Base-by-base conservation (phyloP, 306 rosid genomes). In the Fragaria vesca region DNA sequence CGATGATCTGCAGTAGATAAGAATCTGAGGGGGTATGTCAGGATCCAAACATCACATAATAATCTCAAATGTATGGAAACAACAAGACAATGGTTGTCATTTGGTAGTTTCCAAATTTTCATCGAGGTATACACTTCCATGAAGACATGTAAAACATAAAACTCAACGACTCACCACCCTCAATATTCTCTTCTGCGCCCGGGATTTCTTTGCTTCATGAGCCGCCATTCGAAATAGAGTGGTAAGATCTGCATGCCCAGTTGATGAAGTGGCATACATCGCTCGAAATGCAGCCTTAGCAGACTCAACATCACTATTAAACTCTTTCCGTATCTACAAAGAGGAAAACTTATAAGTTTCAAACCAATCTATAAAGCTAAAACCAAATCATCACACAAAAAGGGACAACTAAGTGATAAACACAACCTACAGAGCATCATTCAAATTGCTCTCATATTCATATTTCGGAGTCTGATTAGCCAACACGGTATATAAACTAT, bases 1-100 rank as follows among this genome's bases (percentile, higher is more conserved):
- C 0, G 93, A 76, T 78, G 99, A 92, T 86, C 99, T 87, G 81
- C 97, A 95, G 87, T 95, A 95, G 66, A 95, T 82, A 66, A 95
- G 93, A 83, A 95, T 77, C 99, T 94, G 80, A 48, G 50, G 21
- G 36, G 81, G 54, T 66, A 82, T 57, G 76, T 89, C 71, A 86
- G 81, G 55, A 73, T 63, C 82, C 40, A 50, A 10, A 17, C 36
- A 57, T 36, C 38, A 73, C 50, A 46, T 7, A 57, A 21, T 9
- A 73, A 55, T 3, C 17, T 73, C n/a, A 9, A 60, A 24, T 48
- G 32, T 48, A 72, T 28, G 46, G 6, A 76, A 32, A 12, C 24
- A 32, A 54, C 24, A 69, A 18, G 68, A 51, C 46, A 61, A 72
- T 28, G 9, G 30, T 36, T 40, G 55, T 58, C 61, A 45, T 52